Evolutionary conservation across 164 flowering plant species (phyloP).

Genomic region (Nelumbo lutea): DNA sequence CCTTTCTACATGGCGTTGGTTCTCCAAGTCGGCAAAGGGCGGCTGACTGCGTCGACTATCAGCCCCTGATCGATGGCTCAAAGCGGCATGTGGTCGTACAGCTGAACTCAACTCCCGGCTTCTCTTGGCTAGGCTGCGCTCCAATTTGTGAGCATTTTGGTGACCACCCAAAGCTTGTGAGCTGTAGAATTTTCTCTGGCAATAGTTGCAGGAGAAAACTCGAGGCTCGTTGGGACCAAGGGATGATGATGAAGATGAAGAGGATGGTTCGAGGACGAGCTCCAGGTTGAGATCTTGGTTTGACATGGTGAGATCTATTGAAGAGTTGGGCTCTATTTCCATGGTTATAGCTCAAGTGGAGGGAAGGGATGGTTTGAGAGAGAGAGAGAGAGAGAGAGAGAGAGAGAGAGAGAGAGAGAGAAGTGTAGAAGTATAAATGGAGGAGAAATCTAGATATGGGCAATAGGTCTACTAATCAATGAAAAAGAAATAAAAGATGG

Average conservation of each 20-base stretch:
- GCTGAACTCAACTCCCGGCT: slow-evolving; percentile 43
- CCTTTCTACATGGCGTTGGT: slow-evolving; percentile 6
- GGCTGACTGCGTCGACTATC: slow-evolving; percentile 3
- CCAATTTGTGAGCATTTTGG: slow-evolving; percentile 88
- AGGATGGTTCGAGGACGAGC: slow-evolving; percentile 36
- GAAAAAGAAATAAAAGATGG: background rate
- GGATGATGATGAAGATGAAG: slow-evolving; percentile 33
- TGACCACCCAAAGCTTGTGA: slow-evolving; percentile 93
- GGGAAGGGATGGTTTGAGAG: background rate
- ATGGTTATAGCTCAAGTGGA: slow-evolving; percentile 15
- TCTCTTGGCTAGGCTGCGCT: slow-evolving; percentile 68
- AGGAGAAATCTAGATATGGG: background rate
- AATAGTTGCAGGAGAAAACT: slow-evolving; percentile 69
- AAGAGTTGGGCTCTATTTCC: slow-evolving; percentile 42
- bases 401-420: background rate
- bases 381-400: slow-evolving; percentile 12
- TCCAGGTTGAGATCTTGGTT: slow-evolving; percentile 37
- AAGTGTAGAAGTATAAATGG: background rate
- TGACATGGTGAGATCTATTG: slow-evolving; percentile 35
- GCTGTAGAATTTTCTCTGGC: slow-evolving; percentile 74
- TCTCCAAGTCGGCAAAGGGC: background rate
- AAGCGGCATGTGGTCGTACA: slow-evolving; percentile 21
- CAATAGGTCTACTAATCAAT: background rate
- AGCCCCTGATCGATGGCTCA: background rate
- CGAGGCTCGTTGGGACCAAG: slow-evolving; percentile 28